A percentile compares a stretch with the other conserved stretches of the same genome.
These are phyloP conservation scores for Entomortierella chlamydospora DNA, from an alignment of 192 early-diverging fungal species.

Conservation along the genomic window DNA sequence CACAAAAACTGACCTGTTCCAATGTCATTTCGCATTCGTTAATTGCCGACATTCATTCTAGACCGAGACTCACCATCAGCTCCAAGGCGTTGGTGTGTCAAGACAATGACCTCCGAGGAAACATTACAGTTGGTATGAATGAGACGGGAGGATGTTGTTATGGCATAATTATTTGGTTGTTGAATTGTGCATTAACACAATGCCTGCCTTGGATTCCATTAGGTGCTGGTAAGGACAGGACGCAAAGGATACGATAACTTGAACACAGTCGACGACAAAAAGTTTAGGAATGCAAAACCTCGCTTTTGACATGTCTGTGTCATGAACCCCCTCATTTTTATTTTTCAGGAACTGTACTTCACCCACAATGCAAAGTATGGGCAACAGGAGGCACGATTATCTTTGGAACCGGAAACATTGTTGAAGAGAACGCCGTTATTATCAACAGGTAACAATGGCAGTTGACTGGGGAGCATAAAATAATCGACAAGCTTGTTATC, in stretches of 20 bases:
- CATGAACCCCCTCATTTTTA: background rate
- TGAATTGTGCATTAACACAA: no score
- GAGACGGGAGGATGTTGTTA: background rate
- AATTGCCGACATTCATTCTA: background rate
- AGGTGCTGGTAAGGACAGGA: conserved; percentile 47
- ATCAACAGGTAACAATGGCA: conserved; percentile 68
- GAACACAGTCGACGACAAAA: background rate
- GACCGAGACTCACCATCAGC: conserved; percentile 48
- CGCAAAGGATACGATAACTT: background rate
- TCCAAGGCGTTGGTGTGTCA: conserved; percentile 60
- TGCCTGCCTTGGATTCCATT: no score
- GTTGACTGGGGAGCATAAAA: no score
- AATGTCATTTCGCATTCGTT: background rate
- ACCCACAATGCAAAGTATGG: conserved; percentile 78
- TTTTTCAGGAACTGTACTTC: conserved; percentile 70
- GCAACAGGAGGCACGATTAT: conserved; percentile 75
- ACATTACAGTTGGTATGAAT: conserved; percentile 61
- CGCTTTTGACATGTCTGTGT: background rate
- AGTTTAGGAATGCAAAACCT: background rate
- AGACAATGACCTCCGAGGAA: conserved; percentile 65
- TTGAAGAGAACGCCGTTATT: conserved; percentile 80
- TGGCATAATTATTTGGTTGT: no score
- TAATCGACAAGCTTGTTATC: no score
- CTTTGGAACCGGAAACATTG: conserved; percentile 78
- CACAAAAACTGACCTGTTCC: no score